Evolutionary conservation across 2,329 filamentous ascomycete species (phyloP), one percentile per base, ranked within the genome.

Genomic region (Rhynchosporium graminicola): DNA sequence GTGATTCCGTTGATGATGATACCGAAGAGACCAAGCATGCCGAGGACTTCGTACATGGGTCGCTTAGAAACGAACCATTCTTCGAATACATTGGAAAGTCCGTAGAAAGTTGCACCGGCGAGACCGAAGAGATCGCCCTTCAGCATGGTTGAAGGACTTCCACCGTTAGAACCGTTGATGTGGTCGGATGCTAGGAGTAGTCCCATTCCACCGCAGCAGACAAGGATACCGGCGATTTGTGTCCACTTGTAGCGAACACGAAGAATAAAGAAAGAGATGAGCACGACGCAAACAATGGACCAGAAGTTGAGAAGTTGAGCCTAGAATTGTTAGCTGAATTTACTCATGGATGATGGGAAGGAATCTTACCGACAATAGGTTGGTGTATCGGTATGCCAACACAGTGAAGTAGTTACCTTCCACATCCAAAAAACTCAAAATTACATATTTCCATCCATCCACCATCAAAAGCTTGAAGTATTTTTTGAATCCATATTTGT

Each of bases 371-470:
- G 63, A 64, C 20, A 68, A 57, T 29, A 70, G 66, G 52, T 69
- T 65, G 59, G 65, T 68, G 36, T 71, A 87, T 63, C 89, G 84
- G 80, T 98, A 99, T 4, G 94, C 95, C 56, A 97, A 83, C 57
- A 99, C 94, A 72, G 93, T 93, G 75, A 98, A 98, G 81, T 97
- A 99, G 79, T 99, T 99, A 65, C 95, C 95, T 78, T 97, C 85
- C 56, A 98, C 94, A 74, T 99, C 95, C 70, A 95, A 84, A 77
- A 98, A 97, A 58, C 90, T 87, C 65, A 99, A 85, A 76, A 97
- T 91, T 71, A 96, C 83, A 79, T 96, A 98, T 78, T 92, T 92
- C 95, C 94, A 98, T 63, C 92, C 91, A 74, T 96, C 88, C 64
- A 81, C 83, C 58, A 79, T 74, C 13, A 92, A 73, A 60, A 96